Base-by-base conservation (phyloP, 805 yeast genomes). In the Torulaspora quercuum region DNA sequence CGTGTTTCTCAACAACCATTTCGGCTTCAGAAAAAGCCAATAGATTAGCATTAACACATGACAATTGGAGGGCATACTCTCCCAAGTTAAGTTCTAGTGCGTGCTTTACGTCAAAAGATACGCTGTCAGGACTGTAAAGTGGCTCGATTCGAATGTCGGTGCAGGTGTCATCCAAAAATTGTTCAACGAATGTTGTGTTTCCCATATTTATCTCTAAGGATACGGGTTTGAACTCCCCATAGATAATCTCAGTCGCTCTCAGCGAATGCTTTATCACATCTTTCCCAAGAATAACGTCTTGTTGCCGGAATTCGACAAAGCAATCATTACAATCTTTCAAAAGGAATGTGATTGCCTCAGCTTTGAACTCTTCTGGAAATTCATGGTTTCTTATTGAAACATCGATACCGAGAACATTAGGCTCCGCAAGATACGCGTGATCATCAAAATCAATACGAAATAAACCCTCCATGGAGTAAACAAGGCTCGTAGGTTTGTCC, bases 151-250 rank as follows among this genome's bases (percentile, higher is more conserved):
- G 25, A 13, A 52, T 29, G 7, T 35, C 20, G 8, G 26, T 31
- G 3, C 20, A 17, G 11, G 29, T 21, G 3, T 37, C 31, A 3
- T 39, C 29, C 7, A 35, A 29, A 23, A 52, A 59, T 25, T 55
- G 50, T 30, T 56, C 48, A 3, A 50, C 39, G 22, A 61, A 59
- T 9, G 43, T 46, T 1, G 61, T 57, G 11, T 40, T 46, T 2
- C 54, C 55, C 6, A 58, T 44, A n/a, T 30, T 37, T 11, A 57
- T 35, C 21, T 55, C 61, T 7, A 54, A 20, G 5, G 54, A 43
- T 1, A 44, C 32, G 1, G 53, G 42, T 7, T 38, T 41, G 31
- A 55, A 57, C 13, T 41, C 27, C 3, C 59, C 64, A 43, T 35
- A 59, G 1, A 16, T 20, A 7, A 61, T 47, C 10, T 51, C 37